Conservation (phyloP, 179 eudicot genomes). For the Amaranthus tricolor region DNA sequence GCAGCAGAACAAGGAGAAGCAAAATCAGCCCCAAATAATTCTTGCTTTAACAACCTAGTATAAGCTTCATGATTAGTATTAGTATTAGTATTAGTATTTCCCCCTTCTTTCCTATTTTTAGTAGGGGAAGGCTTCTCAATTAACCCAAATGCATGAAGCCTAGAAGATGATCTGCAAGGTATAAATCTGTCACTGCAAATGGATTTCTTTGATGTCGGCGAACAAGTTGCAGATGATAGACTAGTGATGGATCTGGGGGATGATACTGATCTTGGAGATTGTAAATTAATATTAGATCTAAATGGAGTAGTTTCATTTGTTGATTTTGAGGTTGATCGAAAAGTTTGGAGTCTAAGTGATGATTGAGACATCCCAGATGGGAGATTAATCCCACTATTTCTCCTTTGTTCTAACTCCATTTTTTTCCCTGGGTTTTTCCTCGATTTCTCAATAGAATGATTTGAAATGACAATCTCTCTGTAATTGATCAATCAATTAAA, state of each 20-base stretch:
- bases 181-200: slow-evolving; percentile 88
- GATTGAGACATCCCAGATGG: slow-evolving; percentile 75
- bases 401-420: slow-evolving; percentile 56
- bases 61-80: slow-evolving; percentile 62
- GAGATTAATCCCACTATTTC: slow-evolving; percentile 86
- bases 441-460: slow-evolving; percentile 1
- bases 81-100: slow-evolving; percentile 28
- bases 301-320: slow-evolving; percentile 24
- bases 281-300: slow-evolving; percentile 25
- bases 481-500: slow-evolving; percentile 1
- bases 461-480: slow-evolving; percentile 11
- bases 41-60: slow-evolving; percentile 59
- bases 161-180: slow-evolving; percentile 87
- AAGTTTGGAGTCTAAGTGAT: slow-evolving; percentile 56
- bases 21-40: slow-evolving; percentile 88
- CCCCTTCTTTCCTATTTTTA: slow-evolving; percentile 41
- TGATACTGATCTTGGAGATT: slow-evolving; percentile 34
- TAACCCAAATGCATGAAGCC: slow-evolving; percentile 80
- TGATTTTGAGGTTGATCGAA: slow-evolving; percentile 13
- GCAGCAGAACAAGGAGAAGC: slow-evolving; percentile 65
- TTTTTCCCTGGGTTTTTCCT: background rate
- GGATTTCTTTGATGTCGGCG: slow-evolving; percentile 42
- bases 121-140: slow-evolving; percentile 61
- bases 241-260: slow-evolving; percentile 84
- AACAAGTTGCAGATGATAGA: slow-evolving; percentile 44